Percentiles rank a stretch among this genome's conserved stretches.
These are phyloP conservation scores for Chamaenerion angustifolium DNA, from an alignment of 345 rosid species.

Conservation along the genomic window DNA sequence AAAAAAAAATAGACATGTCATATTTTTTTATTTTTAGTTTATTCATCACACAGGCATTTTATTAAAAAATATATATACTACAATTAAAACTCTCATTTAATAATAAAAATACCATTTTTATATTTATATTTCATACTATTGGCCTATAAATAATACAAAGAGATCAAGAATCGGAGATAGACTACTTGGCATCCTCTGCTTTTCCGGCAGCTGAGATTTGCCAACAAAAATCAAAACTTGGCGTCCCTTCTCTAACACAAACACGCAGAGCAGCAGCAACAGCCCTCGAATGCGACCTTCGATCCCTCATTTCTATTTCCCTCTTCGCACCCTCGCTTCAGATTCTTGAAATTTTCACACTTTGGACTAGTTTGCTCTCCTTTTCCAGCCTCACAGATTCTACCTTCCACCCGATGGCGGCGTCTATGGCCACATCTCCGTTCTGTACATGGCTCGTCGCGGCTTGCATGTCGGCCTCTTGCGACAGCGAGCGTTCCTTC, in stretches of 20 bases:
- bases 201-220: background rate
- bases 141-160: background rate
- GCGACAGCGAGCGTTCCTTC: slow-evolving; percentile 9
- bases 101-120: background rate
- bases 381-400: background rate
- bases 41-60: no score
- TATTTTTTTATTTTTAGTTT: no score
- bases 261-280: background rate
- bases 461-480: slow-evolving; percentile 30
- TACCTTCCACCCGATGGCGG: background rate
- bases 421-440: slow-evolving; percentile 20
- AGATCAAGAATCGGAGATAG: background rate
- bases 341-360: background rate
- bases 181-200: slow-evolving; percentile 12
- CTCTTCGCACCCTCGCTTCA: background rate
- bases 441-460: slow-evolving; percentile 33
- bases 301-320: background rate
- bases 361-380: background rate
- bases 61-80: no score
- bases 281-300: slow-evolving; percentile 3
- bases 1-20: no score
- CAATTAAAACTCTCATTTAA: no score
- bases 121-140: background rate
- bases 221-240: slow-evolving; percentile 13
- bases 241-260: slow-evolving; percentile 4